Evolutionary conservation across 2,329 filamentous ascomycete genomes (phyloP).

Genomic region (Purpureocillium lavendulum): DNA sequence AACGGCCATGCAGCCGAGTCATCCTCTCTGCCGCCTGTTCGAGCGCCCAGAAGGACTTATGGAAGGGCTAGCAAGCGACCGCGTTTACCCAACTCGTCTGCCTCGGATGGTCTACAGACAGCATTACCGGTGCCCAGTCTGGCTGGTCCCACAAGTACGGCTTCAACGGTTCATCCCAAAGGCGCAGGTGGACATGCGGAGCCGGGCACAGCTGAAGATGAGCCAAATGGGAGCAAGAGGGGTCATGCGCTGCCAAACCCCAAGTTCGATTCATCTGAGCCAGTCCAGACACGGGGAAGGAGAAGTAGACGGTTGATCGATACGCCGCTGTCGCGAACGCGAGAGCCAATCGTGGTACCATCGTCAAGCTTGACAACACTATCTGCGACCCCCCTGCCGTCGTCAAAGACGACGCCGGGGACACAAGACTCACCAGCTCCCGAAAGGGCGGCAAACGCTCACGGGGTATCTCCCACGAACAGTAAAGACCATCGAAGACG

Average conservation of each 20-base stretch:
- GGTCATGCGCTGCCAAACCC: not conserved
- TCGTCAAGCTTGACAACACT: conserved; percentile 32
- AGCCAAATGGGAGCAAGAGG: too few relatives aligned
- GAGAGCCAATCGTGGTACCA: conserved; percentile 9
- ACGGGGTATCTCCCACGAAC: conserved; percentile 14
- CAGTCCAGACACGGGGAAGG: conserved; percentile 2
- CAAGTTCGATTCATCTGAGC: not conserved
- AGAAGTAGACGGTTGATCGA: conserved; percentile 10
- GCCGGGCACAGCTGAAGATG: too few relatives aligned
- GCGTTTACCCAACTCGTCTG: conserved; percentile 19
- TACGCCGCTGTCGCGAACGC: conserved; percentile 12
- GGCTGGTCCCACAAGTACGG: not conserved
- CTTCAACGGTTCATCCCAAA: not conserved
- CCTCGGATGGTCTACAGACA: conserved; percentile 13
- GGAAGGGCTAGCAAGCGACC: conserved; percentile 1
- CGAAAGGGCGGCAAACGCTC: conserved; percentile 11
- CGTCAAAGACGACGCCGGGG: conserved; percentile 25
- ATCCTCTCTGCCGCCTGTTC: conserved; percentile 17
- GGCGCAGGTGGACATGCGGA: not conserved
- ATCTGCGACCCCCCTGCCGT: conserved; percentile 28
- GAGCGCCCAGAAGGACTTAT: conserved; percentile 14
- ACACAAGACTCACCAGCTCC: conserved; percentile 21
- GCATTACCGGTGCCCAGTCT: conserved; percentile 9
- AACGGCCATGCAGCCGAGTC: conserved; percentile 13
- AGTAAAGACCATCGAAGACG: conserved; percentile 11